Conservation (phyloP, 1,284 basidiomycete species). For the Rhodotorula sp. region DNA sequence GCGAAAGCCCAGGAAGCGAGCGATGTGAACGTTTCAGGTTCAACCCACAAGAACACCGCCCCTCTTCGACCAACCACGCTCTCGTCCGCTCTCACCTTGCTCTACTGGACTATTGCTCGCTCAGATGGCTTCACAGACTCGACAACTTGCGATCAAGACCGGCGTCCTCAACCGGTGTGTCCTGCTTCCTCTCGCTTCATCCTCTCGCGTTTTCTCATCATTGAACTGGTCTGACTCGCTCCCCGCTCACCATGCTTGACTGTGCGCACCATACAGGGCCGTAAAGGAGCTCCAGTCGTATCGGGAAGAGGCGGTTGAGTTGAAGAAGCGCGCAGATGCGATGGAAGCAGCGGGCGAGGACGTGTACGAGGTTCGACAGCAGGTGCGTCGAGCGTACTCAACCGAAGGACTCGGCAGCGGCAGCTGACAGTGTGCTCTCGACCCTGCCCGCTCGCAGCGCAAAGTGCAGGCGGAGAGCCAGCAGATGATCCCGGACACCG, state of each 20-base stretch:
- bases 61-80: background rate
- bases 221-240: background rate
- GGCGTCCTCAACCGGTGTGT: constrained; percentile 36
- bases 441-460: background rate
- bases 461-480: constrained; percentile 30
- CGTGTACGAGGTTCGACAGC: constrained; percentile 36
- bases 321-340: constrained; percentile 4
- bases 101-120: too few species aligned
- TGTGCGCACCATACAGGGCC: constrained; percentile 9
- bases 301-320: constrained; percentile 19
- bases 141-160: constrained; percentile 37
- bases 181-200: background rate
- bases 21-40: background rate
- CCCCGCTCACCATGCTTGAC: background rate
- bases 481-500: constrained; percentile 40
- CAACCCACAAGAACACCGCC: background rate
- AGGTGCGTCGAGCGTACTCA: constrained; percentile 14
- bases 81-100: background rate
- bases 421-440: too few species aligned
- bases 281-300: constrained; percentile 34
- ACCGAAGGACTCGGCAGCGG: too few species aligned
- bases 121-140: constrained; percentile 10
- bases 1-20: background rate
- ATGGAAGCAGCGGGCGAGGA: constrained; percentile 30
- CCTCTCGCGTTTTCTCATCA: background rate